A percentile compares a stretch with the other conserved stretches of the same genome.
Evolutionary conservation across 352 stramenopile species (phyloP).

Genomic region (Phytophthora pini): DNA sequence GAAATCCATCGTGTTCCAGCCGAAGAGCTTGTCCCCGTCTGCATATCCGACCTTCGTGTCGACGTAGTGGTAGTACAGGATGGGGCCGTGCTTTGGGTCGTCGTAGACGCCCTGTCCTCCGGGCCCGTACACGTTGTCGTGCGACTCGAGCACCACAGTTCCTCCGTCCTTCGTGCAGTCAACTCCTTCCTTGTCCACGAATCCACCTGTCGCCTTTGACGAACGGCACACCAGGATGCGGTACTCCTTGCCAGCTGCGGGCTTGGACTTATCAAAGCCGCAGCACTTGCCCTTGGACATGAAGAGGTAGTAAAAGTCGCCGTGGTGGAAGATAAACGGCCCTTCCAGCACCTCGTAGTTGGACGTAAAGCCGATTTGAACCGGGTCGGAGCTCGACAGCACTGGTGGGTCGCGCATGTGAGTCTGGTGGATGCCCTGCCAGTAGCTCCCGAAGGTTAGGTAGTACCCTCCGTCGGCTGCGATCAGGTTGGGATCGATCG

Average conservation of each 20-base stretch:
- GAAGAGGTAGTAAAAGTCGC: slow-evolving; percentile 55
- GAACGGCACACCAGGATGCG: slow-evolving; percentile 54
- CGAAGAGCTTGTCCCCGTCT: slow-evolving; percentile 54
- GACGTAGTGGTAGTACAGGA: slow-evolving; percentile 66
- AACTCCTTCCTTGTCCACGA: slow-evolving; percentile 44
- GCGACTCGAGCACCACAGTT: slow-evolving; percentile 47
- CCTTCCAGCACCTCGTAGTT: slow-evolving; percentile 47
- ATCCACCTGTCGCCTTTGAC: slow-evolving; percentile 36
- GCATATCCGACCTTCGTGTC: slow-evolving; percentile 49
- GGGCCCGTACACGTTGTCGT: slow-evolving; percentile 48
- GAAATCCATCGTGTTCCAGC: slow-evolving; percentile 59
- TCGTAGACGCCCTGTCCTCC: slow-evolving; percentile 55
- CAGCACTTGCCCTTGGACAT: slow-evolving; percentile 54
- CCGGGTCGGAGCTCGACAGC: slow-evolving; percentile 9
- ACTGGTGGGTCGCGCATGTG: slow-evolving; percentile 27
- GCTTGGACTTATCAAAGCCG: slow-evolving; percentile 33
- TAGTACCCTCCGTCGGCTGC: slow-evolving; percentile 33
- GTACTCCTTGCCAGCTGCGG: slow-evolving; percentile 50
- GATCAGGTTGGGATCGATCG: slow-evolving; percentile 56
- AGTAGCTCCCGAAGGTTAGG: slow-evolving; percentile 52
- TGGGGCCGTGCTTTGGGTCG: slow-evolving; percentile 46
- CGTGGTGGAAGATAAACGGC: slow-evolving; percentile 43
- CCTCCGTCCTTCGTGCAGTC: slow-evolving; percentile 43
- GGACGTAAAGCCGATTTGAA: slow-evolving; percentile 38
- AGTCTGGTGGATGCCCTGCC: slow-evolving; percentile 39